Evolutionary conservation across 768 basidiomycete genomes (phyloP), one percentile per base, ranked within the genome.

Genomic region (Podaxis sp.): DNA sequence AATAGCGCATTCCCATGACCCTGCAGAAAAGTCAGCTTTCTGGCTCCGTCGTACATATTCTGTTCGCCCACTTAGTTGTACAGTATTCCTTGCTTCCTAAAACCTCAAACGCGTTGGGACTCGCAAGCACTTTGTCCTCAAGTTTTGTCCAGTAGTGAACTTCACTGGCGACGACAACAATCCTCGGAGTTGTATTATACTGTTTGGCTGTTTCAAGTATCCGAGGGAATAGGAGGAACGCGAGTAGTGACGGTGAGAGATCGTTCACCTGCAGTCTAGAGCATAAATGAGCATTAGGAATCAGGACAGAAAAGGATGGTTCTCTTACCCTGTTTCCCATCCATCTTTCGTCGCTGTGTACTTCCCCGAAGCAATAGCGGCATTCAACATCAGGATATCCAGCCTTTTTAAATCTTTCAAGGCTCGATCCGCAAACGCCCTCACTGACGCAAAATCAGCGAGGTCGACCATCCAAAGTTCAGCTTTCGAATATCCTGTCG

Each of bases 331-430:
- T 11, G 69, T 54, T 62, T 85, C 83, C 80, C 79, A 85, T 6
- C 80, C 83, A 67, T 85, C 78, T 0, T 56, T 37, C 5, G 59
- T 66, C 5, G 52, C 38, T 0, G 78, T 79, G 8, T 65, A 51
- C 1, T 0, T 0, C 0, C n/a, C 1, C 0, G 57, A 19, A 3
- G 53, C 36, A 2, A 77, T 58, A 0, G 64, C 80, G 0, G 82
- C 81, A 36, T 83, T 83, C 68, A 77, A 74, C 11, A 83, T 72
- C 1, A 85, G 68, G 24, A 81, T 74, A 64, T 81, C 81, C 46
- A 82, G 64, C 25, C 76, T 61, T 4, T 67, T 74, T 12, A 69
- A 70, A 12, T 74, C 70, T 50, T 75, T 72, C 13, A 73, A 65
- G 22, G 72, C 74, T 29, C 67, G 69, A 36, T 77, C 73, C 1